Percentiles rank a stretch among this genome's conserved stretches.
phyloP scores from a whole-genome alignment of 108 stramenopile genomes.

The Skeletonema costatum region DNA sequence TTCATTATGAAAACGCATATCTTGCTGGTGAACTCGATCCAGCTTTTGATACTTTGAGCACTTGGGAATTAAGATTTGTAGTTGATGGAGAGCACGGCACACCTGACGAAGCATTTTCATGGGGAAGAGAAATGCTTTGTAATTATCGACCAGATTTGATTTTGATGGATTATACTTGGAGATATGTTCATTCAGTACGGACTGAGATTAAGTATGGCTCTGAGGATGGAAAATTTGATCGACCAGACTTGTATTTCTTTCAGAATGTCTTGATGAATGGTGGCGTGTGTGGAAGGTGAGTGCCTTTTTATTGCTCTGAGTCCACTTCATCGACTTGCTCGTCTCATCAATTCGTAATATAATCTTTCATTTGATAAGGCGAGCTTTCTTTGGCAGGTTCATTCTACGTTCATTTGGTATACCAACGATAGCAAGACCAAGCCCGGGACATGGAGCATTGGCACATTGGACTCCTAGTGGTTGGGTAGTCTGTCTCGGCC shows the following conservation, averaged over 20 bases:
- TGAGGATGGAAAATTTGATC: not conserved
- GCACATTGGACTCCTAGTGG: not conserved
- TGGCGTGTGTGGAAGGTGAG: not conserved
- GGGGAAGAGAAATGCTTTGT: slow-evolving; percentile 10
- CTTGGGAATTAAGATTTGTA: not conserved
- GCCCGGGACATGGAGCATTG: not conserved
- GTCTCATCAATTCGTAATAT: not conserved
- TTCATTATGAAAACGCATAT: slow-evolving; percentile 6
- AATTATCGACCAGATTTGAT: slow-evolving; percentile 2
- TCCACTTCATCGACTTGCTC: not conserved
- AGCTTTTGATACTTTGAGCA: not conserved
- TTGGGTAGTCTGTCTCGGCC: not conserved
- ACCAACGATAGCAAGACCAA: not conserved
- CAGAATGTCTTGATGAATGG: not conserved
- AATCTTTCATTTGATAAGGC: not conserved
- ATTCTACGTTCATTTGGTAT: not conserved
- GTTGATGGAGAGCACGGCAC: not conserved
- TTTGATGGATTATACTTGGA: not conserved
- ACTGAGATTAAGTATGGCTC: not conserved
- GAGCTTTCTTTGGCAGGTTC: not conserved
- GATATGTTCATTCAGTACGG: not conserved
- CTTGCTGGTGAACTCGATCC: slow-evolving; percentile 8
- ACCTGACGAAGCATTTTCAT: not conserved
- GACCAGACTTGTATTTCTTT: not conserved
- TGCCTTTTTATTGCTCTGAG: not conserved